Base-by-base conservation (phyloP, 2,329 filamentous ascomycete genomes). In the Biscogniauxia mediterranea region DNA sequence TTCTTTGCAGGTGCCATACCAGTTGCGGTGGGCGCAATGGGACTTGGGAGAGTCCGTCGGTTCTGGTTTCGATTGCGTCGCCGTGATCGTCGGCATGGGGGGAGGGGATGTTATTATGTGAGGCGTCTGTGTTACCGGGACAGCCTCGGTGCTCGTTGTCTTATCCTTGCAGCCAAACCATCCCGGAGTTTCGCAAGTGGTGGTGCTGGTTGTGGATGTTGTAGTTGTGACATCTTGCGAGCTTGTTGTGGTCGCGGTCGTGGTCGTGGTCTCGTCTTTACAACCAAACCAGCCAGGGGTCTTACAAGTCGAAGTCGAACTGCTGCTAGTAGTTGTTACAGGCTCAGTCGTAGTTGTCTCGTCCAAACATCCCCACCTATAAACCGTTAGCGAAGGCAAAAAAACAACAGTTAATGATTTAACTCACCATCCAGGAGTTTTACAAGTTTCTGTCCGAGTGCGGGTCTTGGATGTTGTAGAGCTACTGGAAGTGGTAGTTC, bases 401-500 rank as follows among this genome's bases (percentile, higher is more conserved):
- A 11, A 46, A 9, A 2, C 7, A 46, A 11, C 7, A 6, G 5
- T 46, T 11, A 3, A n/a, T 46, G 38, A n/a, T 56, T 54, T 1
- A 49, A 42, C 89, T 65, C 89, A 96, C 93, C 93, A 97, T 5
- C 93, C 92, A 26, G 93, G 93, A 1, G 93, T 97, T 75, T 95
- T 85, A 77, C 93, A 97, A 0, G 92, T 97, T 58, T 89, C 87
- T 0, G 93, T 97, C 52, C 92, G 83, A 1, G 89, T 93, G 56
- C 83, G 77, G 2, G 86, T 90, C 52, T 84, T 86, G 2, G 82
- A 82, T 1, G 84, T 82, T 1, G 83, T 84, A 0, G 83, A 82
- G 3, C 80, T 81, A 1, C 81, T 80, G 2, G 79, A 81, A 1
- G 85, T 81, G 0, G 87, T 87, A 0, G 89, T 90, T 0, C 88